Evolutionary conservation across 2,329 filamentous ascomycete genomes (phyloP).

Genomic region (Stagonosporopsis vannaccii): DNA sequence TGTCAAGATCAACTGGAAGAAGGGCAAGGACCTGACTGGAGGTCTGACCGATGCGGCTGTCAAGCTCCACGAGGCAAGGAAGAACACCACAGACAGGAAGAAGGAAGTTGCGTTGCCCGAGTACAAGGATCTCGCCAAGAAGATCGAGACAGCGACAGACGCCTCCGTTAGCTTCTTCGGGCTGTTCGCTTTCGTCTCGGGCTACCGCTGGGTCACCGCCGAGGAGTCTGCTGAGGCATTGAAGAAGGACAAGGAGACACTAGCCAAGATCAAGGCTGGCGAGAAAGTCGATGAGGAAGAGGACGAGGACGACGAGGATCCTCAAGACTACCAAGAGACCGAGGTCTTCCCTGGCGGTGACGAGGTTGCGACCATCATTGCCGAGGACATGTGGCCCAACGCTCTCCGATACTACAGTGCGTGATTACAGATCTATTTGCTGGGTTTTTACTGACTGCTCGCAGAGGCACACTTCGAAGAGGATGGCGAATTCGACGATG

Average conservation of each 20-base stretch:
- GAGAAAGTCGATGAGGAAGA: slow-evolving; percentile 50
- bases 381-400: slow-evolving; percentile 87
- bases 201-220: slow-evolving; percentile 71
- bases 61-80: slow-evolving; percentile 71
- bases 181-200: slow-evolving; percentile 78
- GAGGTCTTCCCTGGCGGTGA: slow-evolving; percentile 92
- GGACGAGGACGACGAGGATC: slow-evolving; percentile 65
- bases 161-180: slow-evolving; percentile 82
- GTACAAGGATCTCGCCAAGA: slow-evolving; percentile 62
- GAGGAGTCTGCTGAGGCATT: slow-evolving; percentile 72
- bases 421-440: slow-evolving; percentile 46
- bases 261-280: slow-evolving; percentile 54
- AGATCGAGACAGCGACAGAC: slow-evolving; percentile 65
- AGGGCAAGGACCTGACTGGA: slow-evolving; percentile 80
- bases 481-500: slow-evolving; percentile 67
- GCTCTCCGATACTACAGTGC: slow-evolving; percentile 92
- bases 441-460: slow-evolving; percentile 46
- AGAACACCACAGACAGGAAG: slow-evolving; percentile 54
- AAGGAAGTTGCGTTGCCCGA: slow-evolving; percentile 63
- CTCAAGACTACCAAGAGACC: slow-evolving; percentile 70
- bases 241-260: slow-evolving; percentile 67
- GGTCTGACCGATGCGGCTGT: slow-evolving; percentile 79
- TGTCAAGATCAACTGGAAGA: slow-evolving; percentile 80
- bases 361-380: slow-evolving; percentile 78
- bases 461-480: slow-evolving; percentile 64